Evolutionary conservation across 495 filamentous ascomycete species (phyloP), one percentile per base, ranked within the genome.

Genomic region (Tuber melanosporum): DNA sequence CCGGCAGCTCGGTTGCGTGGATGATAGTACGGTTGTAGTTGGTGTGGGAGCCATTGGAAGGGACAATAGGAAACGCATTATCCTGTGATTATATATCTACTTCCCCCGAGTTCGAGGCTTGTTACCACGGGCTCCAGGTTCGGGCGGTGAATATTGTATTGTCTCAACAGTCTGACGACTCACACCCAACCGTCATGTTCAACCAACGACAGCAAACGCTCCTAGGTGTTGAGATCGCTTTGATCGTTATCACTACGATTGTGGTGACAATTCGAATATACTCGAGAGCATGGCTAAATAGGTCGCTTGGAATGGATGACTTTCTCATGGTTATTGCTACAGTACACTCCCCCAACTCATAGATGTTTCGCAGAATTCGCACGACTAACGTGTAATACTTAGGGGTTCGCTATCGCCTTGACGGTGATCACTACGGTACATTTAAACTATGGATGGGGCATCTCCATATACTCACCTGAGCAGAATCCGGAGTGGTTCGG

Each of bases 211-310:
- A 62, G 57, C 57, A 32, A 32, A 62, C n/a, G 0, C 57, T 62
- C n/a, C 57, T 62, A 17, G 57, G n/a, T 3, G n/a, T 32, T 32
- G 57, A 62, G 57, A 75, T 74, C 2, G 32, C 76, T 72, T 81
- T 77, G 8, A 81, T 81, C 74, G 36, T 80, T 5, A 20, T 77
- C n/a, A 73, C 79, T 15, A 46, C 76, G 70, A 57, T 77, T 52
- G 79, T 80, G 46, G 45, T 77, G 57, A 42, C 70, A 22, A 49
- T 81, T 20, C 78, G 78, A 15, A 47, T 80, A 73, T 81, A 80
- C 71, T 80, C 78, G 47, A 80, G 78, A 46, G 71, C 71, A 62
- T 80, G 78, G 78, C 73, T 80, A 43, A 77, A 75, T 71, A 77
- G 77, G 57, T 26, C 57, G 3, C 26, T 62, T 12, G 57, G n/a